Evolutionary conservation across 140 eudicot genomes (phyloP).

Genomic region (Oenanthe javanica): DNA sequence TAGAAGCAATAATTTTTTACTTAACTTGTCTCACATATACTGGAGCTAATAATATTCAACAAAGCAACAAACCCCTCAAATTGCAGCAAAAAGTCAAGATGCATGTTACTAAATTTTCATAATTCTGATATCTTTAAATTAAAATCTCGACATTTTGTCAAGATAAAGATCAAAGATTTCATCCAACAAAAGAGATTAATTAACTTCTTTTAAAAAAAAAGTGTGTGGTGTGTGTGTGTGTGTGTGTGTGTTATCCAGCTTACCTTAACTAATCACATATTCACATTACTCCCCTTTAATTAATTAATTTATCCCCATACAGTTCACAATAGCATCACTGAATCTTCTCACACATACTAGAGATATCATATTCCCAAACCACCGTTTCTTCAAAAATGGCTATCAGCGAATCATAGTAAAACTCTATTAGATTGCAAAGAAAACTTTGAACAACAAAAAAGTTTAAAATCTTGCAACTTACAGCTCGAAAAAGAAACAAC

Average conservation of each 20-base stretch:
- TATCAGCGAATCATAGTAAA: neutral
- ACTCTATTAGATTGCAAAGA: neutral
- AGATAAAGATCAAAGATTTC: neutral
- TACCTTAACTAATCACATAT: neutral
- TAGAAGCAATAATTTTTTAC: neutral
- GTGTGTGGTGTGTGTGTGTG: neutral
- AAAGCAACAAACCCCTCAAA: neutral
- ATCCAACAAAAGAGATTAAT: neutral
- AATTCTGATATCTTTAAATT: neutral
- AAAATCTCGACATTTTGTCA: neutral
- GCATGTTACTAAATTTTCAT: neutral
- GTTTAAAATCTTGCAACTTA: neutral
- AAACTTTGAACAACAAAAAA: neutral
- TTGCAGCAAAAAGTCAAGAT: neutral
- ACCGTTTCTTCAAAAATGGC: neutral
- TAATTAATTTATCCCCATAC: neutral
- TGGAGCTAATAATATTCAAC: neutral
- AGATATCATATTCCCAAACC: neutral
- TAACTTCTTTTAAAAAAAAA: neutral
- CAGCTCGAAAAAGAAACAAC: neutral
- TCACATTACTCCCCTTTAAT: neutral
- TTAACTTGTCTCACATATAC: neutral
- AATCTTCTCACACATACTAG: neutral
- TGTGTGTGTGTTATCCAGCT: neutral
- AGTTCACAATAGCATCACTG: neutral